Base-by-base conservation (phyloP, 176 grass and related monocot genomes). In the Themeda triandra region DNA sequence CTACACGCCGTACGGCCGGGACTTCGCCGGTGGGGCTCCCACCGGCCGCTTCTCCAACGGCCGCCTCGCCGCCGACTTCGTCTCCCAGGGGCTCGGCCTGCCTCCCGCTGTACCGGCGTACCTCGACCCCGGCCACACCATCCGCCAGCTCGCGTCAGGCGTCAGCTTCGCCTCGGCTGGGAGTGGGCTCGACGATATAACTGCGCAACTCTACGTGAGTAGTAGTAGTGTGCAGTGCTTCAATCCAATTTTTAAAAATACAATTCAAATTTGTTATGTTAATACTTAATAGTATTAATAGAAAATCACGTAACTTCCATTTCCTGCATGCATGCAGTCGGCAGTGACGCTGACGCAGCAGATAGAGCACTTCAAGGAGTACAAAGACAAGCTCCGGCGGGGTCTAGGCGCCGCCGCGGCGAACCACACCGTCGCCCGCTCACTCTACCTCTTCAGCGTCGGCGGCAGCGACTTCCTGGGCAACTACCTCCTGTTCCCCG, bases 11-110 rank as follows among this genome's bases (percentile, higher is more conserved):
- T 97, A 97, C 66, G 94, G 89, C 12, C 85, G 87, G 6, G 94
- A 94, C 85, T 86, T 80, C 80, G 17, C 62, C 19, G 92, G 89
- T 66, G 79, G 91, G 15, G 62, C 66, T 13, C 59, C 91, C 65
- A 97, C 94, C 10, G 94, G 94, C n/a, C 82, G 92, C 8, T 94
- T 94, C 85, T 97, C 82, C 77, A 97, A 97, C 33, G 91, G 91
- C 63, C 89, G 87, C 64, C 91, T 97, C 76, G 1, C 79, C 62
- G 78, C 76, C 1, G 87, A 97, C 85, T 92, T 97, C 46, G 80
- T 97, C 54, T 97, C 94, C 15, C 82, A 93, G 82, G 82, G 87
- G 13, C 74, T 97, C 2, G 87, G 91, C 23, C 72, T 97, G 73
- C 46, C 80, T 2, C 82, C 87, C 9, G 6, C 41, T 35, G 83